Evolutionary conservation across 495 filamentous ascomycete genomes (phyloP).

Genomic region (Parmelia sp.): DNA sequence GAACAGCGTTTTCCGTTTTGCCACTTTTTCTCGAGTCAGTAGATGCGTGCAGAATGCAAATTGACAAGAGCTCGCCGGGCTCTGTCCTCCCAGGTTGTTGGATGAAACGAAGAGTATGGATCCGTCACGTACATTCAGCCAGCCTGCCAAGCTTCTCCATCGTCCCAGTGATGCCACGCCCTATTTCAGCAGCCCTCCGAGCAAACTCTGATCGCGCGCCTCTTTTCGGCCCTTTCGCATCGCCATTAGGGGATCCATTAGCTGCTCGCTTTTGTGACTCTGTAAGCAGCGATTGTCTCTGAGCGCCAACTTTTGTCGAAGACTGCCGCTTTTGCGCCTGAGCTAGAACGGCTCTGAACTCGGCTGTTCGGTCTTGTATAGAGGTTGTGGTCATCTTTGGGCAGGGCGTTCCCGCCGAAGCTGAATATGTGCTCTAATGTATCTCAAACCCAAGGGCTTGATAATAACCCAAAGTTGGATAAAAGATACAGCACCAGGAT

Average conservation of each 20-base stretch:
- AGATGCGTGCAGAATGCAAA: not conserved
- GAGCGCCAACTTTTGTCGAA: constrained; percentile 62
- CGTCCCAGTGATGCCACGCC: constrained; percentile 79
- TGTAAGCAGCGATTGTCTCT: constrained; percentile 74
- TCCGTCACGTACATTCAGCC: constrained; percentile 57
- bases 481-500: not conserved
- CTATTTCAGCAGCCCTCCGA: constrained; percentile 80
- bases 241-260: constrained; percentile 52
- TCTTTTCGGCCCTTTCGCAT: constrained; percentile 36
- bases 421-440: not conserved
- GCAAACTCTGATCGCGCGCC: constrained; percentile 72
- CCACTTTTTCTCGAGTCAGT: constrained; percentile 49
- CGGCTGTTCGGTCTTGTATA: constrained; percentile 92
- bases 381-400: constrained; percentile 53
- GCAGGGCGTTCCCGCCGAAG: not conserved
- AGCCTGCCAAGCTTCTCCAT: constrained; percentile 92
- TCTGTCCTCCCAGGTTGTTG: not conserved
- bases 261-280: constrained; percentile 64
- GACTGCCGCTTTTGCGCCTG: constrained; percentile 72
- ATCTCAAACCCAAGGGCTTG: not conserved
- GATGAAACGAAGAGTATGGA: not conserved
- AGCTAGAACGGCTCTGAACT: constrained; percentile 84
- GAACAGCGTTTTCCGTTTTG: constrained; percentile 93
- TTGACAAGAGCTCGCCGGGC: not conserved
- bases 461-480: not conserved